Base-by-base conservation (phyloP, 2,329 filamentous ascomycete genomes). In the Clarireedia hainanense region DNA sequence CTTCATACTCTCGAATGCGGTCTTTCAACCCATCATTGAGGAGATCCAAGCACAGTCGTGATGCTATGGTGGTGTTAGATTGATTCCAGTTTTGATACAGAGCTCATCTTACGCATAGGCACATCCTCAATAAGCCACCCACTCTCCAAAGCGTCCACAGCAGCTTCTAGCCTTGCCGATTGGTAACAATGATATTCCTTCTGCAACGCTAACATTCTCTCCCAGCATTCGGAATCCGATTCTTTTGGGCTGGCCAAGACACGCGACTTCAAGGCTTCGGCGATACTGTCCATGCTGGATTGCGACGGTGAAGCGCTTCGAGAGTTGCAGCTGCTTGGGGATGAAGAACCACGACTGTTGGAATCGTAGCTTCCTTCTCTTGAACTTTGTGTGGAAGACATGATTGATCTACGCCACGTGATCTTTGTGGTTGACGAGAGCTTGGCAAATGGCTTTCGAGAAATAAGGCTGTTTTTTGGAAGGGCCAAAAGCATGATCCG, bases 151-250 rank as follows among this genome's bases (percentile, higher is more conserved):
- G 61, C 64, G 50, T 68, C 66, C 4, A 68, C 64, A 4, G 65
- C 66, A 50, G 66, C 66, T 47, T 67, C 65, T 50, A 68, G 54
- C 12, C 66, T 47, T 20, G 66, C 66, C n/a, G 61, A 64, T 45
- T 68, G 66, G 50, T 67, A 68, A 37, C 66, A 68, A 51, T 65
- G 64, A 49, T 63, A 68, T 56, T 64, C 59, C 37, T 61, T 60
- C 59, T 68, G 66, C 49, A 68, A 46, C 23, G 46, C 47, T 15
- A 68, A 50, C 66, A 68, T 68, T 27, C 60, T 61, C 27, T 57
- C 51, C 66, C 66, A 68, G 26, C 61, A 62, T 53, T 67, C 59
- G 2, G 52, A 56, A 47, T 68, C 65, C 6, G 57, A 59, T 40
- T 59, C 58, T 26, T 50, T 42, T 12, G 46, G 36, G 10, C 46